phyloP scores from a whole-genome alignment of 805 yeast genomes.

The Yarrowia bubula region DNA sequence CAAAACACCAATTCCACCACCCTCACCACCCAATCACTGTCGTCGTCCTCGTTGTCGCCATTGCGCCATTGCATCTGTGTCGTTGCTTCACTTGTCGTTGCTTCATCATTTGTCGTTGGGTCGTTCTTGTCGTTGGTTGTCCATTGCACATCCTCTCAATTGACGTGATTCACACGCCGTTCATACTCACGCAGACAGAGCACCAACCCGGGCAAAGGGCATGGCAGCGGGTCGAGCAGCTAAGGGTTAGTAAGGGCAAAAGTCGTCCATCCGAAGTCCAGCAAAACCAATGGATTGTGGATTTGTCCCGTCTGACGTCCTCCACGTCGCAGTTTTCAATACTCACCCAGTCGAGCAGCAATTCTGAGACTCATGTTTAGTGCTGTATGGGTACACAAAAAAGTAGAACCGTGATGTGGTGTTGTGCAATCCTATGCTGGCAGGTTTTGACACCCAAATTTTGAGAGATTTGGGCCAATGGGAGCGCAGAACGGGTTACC shows the following conservation, averaged over 20 bases:
- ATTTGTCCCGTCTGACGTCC: not conserved
- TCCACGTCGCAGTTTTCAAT: not conserved
- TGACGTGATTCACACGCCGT: not conserved
- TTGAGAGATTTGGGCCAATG: slow-evolving; percentile 25
- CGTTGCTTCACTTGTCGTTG: not conserved
- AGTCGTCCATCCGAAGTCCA: not conserved
- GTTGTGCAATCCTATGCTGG: slow-evolving; percentile 27
- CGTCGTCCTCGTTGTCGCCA: not conserved
- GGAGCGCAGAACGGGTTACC: slow-evolving; percentile 24
- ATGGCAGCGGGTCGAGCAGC: slow-evolving; percentile 28
- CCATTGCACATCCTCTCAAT: not conserved
- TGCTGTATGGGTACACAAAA: slow-evolving; percentile 27
- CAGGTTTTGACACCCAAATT: slow-evolving; percentile 27
- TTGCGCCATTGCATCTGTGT: not conserved
- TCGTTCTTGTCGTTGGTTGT: no score
- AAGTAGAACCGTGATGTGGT: slow-evolving; percentile 27
- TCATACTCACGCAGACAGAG: slow-evolving; percentile 25
- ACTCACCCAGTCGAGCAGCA: slow-evolving; percentile 28
- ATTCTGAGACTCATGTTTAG: slow-evolving; percentile 27
- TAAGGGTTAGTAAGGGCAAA: slow-evolving; percentile 7
- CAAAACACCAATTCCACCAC: no score
- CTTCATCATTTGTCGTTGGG: not conserved
- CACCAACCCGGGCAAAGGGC: slow-evolving; percentile 27
- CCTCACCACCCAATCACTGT: not conserved
- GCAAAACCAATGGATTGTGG: not conserved